Evolutionary conservation across 768 basidiomycete species (phyloP).

Genomic region (Lenzites betulinus): DNA sequence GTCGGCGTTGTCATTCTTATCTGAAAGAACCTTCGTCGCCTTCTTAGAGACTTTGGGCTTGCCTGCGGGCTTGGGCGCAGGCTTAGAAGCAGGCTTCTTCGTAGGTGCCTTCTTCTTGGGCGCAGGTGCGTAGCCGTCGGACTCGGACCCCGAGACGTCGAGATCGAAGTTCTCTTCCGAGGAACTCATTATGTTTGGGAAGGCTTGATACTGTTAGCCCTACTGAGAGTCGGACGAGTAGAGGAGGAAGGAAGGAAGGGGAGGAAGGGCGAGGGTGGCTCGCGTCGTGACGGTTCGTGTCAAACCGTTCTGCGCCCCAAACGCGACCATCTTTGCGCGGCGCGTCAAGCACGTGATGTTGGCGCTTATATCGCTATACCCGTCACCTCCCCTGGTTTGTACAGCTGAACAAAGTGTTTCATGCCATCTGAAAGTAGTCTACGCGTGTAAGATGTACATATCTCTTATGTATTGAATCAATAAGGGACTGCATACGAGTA

Average conservation of each 20-base stretch:
- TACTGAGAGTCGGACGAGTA: neutral
- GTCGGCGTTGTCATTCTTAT: conserved; percentile 63
- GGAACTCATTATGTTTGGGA: conserved; percentile 57
- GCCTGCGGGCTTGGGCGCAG: conserved; percentile 44
- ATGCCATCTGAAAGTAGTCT: no score
- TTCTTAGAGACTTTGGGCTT: conserved; percentile 59
- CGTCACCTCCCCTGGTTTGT: neutral
- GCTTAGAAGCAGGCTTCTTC: conserved; percentile 43
- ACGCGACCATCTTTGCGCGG: conserved; percentile 9
- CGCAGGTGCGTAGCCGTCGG: conserved; percentile 63
- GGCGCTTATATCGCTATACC: neutral
- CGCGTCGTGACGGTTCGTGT: conserved; percentile 20
- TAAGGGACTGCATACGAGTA: no score
- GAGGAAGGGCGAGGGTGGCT: conserved; percentile 15
- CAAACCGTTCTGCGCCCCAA: conserved; percentile 16
- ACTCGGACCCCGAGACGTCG: conserved; percentile 56
- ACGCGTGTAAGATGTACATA: no score
- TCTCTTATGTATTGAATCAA: neutral
- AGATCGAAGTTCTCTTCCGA: conserved; percentile 75
- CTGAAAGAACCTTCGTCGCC: conserved; percentile 65
- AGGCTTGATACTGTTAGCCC: neutral
- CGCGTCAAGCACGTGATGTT: conserved; percentile 15
- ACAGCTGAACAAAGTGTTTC: no score
- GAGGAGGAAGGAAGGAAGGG: neutral
- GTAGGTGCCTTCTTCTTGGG: conserved; percentile 47